A percentile compares a stretch with the other conserved stretches of the same genome.
Evolutionary conservation across 768 basidiomycete species (phyloP).

Genomic region (Amanita phalloides): DNA sequence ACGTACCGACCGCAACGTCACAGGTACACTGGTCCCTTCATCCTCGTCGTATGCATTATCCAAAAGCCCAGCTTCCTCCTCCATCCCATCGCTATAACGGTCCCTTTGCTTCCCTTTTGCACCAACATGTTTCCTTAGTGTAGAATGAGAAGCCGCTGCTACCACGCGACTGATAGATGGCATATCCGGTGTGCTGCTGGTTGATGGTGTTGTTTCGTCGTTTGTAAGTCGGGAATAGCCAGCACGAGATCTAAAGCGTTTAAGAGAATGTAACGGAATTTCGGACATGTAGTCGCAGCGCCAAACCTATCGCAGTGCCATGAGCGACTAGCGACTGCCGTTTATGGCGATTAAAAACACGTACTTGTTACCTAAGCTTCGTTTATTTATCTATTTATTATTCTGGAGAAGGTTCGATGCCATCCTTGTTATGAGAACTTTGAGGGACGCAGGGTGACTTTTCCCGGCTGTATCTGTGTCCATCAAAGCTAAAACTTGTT

Average conservation of each 20-base stretch:
- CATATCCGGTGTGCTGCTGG: constrained; percentile 10
- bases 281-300: constrained; percentile 41
- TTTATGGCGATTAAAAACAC: too few relatives aligned
- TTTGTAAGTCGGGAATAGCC: constrained; percentile 35
- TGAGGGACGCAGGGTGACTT: too few relatives aligned
- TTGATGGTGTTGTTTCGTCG: constrained; percentile 12
- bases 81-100: constrained; percentile 50
- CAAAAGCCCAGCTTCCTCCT: constrained; percentile 48
- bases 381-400: too few relatives aligned
- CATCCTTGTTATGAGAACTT: too few relatives aligned
- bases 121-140: constrained; percentile 17
- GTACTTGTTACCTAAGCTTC: too few relatives aligned
- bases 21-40: constrained; percentile 9
- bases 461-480: too few relatives aligned
- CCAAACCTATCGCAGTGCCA: too few relatives aligned
- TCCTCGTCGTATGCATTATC: constrained; percentile 27
- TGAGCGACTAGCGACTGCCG: neutral
- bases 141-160: constrained; percentile 14
- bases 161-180: constrained; percentile 12
- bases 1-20: constrained; percentile 12
- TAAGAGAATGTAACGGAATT: constrained; percentile 57
- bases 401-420: too few relatives aligned
- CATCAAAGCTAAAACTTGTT: too few relatives aligned
- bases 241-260: constrained; percentile 37
- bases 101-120: constrained; percentile 33